Evolutionary conservation across 768 basidiomycete species (phyloP).

Genomic region (Amanita jacksonii): DNA sequence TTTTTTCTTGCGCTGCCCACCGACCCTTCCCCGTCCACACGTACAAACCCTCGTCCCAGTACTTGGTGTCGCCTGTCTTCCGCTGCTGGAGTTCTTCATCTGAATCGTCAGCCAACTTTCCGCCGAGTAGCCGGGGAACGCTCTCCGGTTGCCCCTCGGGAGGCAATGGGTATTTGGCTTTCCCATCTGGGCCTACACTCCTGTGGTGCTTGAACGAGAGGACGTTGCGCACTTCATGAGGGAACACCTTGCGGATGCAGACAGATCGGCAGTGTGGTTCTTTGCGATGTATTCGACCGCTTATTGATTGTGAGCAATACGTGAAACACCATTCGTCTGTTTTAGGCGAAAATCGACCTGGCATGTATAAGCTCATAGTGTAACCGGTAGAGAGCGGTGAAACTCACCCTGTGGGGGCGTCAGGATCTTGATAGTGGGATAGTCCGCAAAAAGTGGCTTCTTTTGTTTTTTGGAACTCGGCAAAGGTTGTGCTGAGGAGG

Average conservation of each 20-base stretch:
- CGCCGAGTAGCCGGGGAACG: conserved; percentile 36
- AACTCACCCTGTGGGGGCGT: conserved; percentile 39
- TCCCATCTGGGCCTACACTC: conserved; percentile 32
- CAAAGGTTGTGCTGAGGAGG: conserved; percentile 16
- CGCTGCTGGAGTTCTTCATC: conserved; percentile 20
- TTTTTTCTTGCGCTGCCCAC: conserved; percentile 43
- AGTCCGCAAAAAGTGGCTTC: conserved; percentile 33
- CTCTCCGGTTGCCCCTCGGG: conserved; percentile 51
- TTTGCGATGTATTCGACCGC: conserved; percentile 38
- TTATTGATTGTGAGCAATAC: conserved; percentile 49
- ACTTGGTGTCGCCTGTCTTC: conserved; percentile 28
- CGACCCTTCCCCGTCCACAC: conserved; percentile 54
- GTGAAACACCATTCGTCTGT: conserved; percentile 59
- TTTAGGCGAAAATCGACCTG: conserved; percentile 49
- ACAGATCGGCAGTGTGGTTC: conserved; percentile 49
- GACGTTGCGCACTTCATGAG: conserved; percentile 53
- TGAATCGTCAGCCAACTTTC: conserved; percentile 25
- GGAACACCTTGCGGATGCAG: conserved; percentile 57
- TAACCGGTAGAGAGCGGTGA: not conserved
- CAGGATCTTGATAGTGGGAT: conserved; percentile 46
- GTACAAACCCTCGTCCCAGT: conserved; percentile 74
- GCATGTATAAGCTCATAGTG: conserved; percentile 3
- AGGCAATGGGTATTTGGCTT: conserved; percentile 52
- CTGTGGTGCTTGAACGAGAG: conserved; percentile 35
- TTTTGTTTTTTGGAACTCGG: conserved; percentile 24